These are phyloP conservation scores for Clavispora carvajalis DNA, from an alignment of 805 yeast genomes.

Conservation along the genomic window DNA sequence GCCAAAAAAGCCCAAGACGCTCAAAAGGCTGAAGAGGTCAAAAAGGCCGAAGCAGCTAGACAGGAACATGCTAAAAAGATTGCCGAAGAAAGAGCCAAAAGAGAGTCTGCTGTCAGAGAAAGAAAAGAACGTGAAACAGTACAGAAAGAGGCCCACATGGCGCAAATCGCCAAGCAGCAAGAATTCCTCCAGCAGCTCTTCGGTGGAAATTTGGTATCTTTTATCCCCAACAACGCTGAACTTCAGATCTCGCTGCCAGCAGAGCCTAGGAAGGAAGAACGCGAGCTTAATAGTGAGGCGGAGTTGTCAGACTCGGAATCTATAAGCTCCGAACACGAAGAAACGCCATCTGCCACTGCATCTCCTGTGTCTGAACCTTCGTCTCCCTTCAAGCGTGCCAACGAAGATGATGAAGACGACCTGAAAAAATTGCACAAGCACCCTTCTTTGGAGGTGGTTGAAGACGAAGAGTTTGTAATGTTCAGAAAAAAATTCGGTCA, in stretches of 20 bases:
- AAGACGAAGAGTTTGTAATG: conserved; percentile 34
- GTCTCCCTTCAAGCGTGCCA: background rate
- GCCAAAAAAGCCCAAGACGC: conserved; percentile 8
- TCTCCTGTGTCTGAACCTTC: background rate
- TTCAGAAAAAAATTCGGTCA: conserved; percentile 34
- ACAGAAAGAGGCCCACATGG: background rate
- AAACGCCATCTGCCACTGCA: conserved; percentile 1
- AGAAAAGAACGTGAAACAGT: conserved; percentile 5
- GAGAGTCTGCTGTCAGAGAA: conserved; percentile 8
- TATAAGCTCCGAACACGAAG: conserved; percentile 6
- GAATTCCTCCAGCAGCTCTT: conserved; percentile 11
- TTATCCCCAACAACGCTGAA: background rate
- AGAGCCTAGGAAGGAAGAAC: background rate
- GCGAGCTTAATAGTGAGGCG: background rate
- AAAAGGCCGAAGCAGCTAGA: conserved; percentile 3
- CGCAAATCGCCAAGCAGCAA: conserved; percentile 14
- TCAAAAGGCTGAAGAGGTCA: conserved; percentile 5
- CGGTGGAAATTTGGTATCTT: conserved; percentile 3
- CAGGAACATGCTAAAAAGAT: conserved; percentile 5
- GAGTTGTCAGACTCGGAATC: conserved; percentile 5
- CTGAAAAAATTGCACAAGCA: conserved; percentile 9
- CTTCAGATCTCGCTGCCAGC: background rate
- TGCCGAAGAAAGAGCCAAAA: conserved; percentile 12
- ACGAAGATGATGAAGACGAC: background rate
- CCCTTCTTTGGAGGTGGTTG: conserved; percentile 24